These are phyloP conservation scores for Houttuynia cordata DNA, from an alignment of 164 flowering plant genomes.

Conservation along the genomic window DNA sequence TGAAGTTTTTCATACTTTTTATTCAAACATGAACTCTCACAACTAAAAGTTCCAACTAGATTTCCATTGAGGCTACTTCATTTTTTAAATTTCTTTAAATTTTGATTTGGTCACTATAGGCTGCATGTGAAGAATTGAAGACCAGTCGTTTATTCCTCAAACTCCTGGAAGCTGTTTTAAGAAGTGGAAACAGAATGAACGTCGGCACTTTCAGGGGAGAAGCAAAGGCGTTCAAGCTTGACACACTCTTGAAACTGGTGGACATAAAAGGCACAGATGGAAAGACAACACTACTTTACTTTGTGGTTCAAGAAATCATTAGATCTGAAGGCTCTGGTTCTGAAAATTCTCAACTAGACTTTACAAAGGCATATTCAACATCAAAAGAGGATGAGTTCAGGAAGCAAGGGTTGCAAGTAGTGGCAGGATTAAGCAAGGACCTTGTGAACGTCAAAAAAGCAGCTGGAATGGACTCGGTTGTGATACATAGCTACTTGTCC, in stretches of 20 bases:
- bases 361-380: slow-evolving; percentile 12
- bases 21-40: no score
- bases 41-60: no score
- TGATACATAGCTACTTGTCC: slow-evolving; percentile 61
- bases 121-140: slow-evolving; percentile 78
- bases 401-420: slow-evolving; percentile 73
- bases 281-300: slow-evolving; percentile 90
- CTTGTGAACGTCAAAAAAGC: slow-evolving; percentile 73
- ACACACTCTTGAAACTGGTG: slow-evolving; percentile 73
- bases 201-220: slow-evolving; percentile 95
- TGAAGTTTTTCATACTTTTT: no score
- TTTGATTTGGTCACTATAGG: slow-evolving; percentile 26
- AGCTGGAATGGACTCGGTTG: slow-evolving; percentile 96
- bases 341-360: slow-evolving; percentile 22
- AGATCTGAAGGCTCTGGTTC: slow-evolving; percentile 53
- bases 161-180: slow-evolving; percentile 94
- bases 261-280: slow-evolving; percentile 96
- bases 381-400: slow-evolving; percentile 47
- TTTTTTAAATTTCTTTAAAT: neutral
- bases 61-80: no score
- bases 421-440: slow-evolving; percentile 69
- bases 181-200: slow-evolving; percentile 95
- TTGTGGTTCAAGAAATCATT: slow-evolving; percentile 94
- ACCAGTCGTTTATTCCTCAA: slow-evolving; percentile 83
- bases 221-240: slow-evolving; percentile 92